phyloP scores from a whole-genome alignment of 805 yeast species.

The Yarrowia osloensis region DNA sequence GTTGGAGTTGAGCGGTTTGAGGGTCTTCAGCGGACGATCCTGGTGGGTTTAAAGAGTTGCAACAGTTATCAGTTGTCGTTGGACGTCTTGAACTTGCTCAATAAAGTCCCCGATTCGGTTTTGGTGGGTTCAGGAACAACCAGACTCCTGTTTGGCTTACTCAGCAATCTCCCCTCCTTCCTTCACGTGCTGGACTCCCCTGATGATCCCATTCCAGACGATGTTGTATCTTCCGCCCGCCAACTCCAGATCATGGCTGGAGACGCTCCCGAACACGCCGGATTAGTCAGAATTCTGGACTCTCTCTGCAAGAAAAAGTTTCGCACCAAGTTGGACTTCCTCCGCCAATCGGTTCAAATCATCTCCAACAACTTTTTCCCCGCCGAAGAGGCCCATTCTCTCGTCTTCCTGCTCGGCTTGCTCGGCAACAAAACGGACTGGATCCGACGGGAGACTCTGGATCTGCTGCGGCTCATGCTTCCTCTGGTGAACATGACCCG shows the following conservation, averaged over 20 bases:
- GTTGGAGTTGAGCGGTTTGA: constrained; percentile 59
- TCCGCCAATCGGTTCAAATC: constrained; percentile 74
- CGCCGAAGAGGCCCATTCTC: constrained; percentile 66
- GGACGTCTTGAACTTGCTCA: constrained; percentile 70
- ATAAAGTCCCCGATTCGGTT: constrained; percentile 65
- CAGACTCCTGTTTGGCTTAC: constrained; percentile 67
- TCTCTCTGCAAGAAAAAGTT: constrained; percentile 79
- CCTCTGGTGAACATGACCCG: constrained; percentile 75
- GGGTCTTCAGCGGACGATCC: constrained; percentile 76
- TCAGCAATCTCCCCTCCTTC: constrained; percentile 82
- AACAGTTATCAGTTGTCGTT: constrained; percentile 77
- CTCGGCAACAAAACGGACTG: constrained; percentile 74
- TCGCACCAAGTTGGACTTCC: constrained; percentile 86
- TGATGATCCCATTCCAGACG: constrained; percentile 57
- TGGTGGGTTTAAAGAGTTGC: constrained; percentile 82
- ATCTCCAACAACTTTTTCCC: constrained; percentile 73
- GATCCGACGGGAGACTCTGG: constrained; percentile 81
- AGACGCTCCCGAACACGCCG: constrained; percentile 40
- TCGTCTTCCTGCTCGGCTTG: constrained; percentile 75
- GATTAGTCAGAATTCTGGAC: constrained; percentile 68
- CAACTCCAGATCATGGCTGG: constrained; percentile 43
- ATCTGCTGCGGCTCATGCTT: constrained; percentile 67
- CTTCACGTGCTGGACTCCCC: constrained; percentile 76
- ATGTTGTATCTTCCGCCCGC: constrained; percentile 60
- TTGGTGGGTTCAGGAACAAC: constrained; percentile 64